Evolutionary conservation across 164 flowering plant genomes (phyloP).

Genomic region (Macadamia tetraphylla): DNA sequence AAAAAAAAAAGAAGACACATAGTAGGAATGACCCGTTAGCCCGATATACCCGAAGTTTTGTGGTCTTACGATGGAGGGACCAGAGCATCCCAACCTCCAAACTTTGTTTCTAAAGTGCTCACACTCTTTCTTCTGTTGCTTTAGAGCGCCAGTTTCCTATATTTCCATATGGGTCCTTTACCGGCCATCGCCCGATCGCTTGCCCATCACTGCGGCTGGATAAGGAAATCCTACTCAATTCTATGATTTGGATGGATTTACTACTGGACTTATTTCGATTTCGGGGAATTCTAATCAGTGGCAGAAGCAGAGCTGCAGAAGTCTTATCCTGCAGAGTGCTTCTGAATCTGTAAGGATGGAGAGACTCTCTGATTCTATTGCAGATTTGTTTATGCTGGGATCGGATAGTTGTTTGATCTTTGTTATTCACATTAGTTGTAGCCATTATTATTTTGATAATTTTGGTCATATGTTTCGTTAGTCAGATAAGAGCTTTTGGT

Average conservation of each 20-base stretch:
- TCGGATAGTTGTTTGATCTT: not conserved
- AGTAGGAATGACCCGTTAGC: too few species aligned
- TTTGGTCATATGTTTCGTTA: not conserved
- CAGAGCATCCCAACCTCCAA: too few species aligned
- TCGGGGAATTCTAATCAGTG: conserved; percentile 1
- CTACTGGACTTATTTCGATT: not conserved
- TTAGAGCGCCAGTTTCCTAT: too few species aligned
- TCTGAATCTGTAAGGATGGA: conserved; percentile 53
- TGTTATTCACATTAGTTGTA: not conserved
- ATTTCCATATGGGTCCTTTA: conserved; percentile 9
- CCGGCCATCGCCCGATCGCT: conserved; percentile 13
- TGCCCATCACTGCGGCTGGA: conserved; percentile 4
- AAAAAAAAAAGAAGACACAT: too few species aligned
- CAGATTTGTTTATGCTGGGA: not conserved
- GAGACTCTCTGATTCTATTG: conserved; percentile 25
- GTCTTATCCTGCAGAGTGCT: conserved; percentile 52
- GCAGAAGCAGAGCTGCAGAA: conserved; percentile 32
- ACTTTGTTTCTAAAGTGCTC: too few species aligned
- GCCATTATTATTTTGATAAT: too few species aligned
- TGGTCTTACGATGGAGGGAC: too few species aligned
- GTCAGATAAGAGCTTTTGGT: not conserved
- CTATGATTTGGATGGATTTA: conserved; percentile 2
- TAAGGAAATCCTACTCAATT: conserved; percentile 10
- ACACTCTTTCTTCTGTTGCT: too few species aligned
- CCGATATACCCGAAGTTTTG: too few species aligned